These are phyloP conservation scores for Yarrowia osloensis DNA, from an alignment of 805 yeast genomes.

Conservation along the genomic window DNA sequence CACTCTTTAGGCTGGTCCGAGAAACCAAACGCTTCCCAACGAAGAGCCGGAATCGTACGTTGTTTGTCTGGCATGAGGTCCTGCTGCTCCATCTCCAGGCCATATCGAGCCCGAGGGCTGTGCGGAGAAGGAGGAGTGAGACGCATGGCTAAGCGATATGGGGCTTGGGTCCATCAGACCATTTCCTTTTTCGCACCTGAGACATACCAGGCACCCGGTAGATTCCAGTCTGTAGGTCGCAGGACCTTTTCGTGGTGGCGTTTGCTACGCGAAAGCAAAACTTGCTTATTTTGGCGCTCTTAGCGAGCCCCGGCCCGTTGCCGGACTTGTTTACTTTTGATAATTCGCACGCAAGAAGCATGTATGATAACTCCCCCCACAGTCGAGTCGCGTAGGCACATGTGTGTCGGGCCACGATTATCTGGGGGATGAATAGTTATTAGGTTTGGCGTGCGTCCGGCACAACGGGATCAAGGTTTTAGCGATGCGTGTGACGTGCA, in stretches of 20 bases:
- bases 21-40: background rate
- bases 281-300: no score
- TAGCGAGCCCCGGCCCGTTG: background rate
- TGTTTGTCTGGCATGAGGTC: background rate
- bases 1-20: background rate
- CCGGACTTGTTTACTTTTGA: background rate
- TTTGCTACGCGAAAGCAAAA: background rate
- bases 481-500: constrained; percentile 5
- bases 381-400: background rate
- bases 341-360: background rate
- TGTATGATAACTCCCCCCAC: background rate
- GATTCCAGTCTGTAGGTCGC: background rate
- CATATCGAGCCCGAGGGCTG: background rate
- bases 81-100: background rate
- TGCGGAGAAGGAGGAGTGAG: constrained; percentile 2
- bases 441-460: background rate
- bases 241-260: background rate
- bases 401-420: background rate
- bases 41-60: background rate
- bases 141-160: background rate
- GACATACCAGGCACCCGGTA: background rate
- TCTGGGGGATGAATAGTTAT: background rate
- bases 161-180: background rate
- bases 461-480: constrained; percentile 5
- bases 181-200: background rate